These are phyloP conservation scores for Apodospora peruviana DNA, from an alignment of 495 filamentous ascomycete genomes.

Conservation along the genomic window DNA sequence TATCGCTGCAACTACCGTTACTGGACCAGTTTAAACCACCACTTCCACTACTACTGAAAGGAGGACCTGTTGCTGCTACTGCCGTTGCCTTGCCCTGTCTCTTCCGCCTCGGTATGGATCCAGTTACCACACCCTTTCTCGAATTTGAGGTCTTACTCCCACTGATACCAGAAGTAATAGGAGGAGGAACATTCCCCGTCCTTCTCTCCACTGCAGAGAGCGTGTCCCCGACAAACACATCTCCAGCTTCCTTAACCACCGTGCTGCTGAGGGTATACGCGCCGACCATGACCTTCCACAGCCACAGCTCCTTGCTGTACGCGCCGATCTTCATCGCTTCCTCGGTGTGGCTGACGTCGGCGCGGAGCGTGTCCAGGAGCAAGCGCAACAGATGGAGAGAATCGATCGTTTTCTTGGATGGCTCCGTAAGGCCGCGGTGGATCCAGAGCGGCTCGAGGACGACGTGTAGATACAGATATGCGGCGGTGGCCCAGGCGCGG, in stretches of 20 bases:
- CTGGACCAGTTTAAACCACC: too few species aligned
- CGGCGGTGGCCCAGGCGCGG: conserved; percentile 20
- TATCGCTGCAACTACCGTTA: too few species aligned
- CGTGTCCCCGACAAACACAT: too few species aligned
- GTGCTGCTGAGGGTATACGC: conserved; percentile 4
- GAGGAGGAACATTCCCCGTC: too few species aligned
- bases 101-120: too few species aligned
- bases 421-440: neutral
- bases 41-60: too few species aligned
- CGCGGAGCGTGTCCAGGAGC: conserved; percentile 12
- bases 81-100: too few species aligned
- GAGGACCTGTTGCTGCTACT: too few species aligned
- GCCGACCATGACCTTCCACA: conserved; percentile 15
- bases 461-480: conserved; percentile 19
- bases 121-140: too few species aligned
- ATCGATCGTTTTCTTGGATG: neutral
- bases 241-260: neutral
- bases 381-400: conserved; percentile 9
- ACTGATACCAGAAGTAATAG: too few species aligned
- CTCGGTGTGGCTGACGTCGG: conserved; percentile 16
- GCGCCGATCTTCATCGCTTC: conserved; percentile 15
- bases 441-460: conserved; percentile 7
- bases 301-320: conserved; percentile 17
- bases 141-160: too few species aligned
- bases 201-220: too few species aligned